Conservation (phyloP, 176 grass and related monocot species). For the Phyllostachys edulis region DNA sequence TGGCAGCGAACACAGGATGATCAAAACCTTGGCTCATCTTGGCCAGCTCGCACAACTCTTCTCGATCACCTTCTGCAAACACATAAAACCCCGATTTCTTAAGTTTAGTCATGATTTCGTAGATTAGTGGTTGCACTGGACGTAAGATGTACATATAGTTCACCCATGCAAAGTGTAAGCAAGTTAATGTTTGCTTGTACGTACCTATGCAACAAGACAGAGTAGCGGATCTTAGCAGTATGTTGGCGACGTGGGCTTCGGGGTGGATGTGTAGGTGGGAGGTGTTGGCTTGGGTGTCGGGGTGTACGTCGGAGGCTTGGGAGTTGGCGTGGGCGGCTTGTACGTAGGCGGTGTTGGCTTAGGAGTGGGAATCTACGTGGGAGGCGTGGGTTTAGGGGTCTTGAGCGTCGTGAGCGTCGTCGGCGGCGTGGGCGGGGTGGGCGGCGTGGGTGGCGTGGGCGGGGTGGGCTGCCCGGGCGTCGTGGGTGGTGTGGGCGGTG, state of each 20-base stretch:
- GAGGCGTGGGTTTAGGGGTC: background rate
- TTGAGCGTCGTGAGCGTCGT: background rate
- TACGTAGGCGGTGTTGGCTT: background rate
- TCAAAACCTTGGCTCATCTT: constrained; percentile 9
- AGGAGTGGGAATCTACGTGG: background rate
- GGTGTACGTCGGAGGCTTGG: background rate
- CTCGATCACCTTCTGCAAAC: constrained; percentile 20
- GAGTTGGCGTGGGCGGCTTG: background rate
- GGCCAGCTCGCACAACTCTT: constrained; percentile 7
- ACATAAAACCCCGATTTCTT: background rate
- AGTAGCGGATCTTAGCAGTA: background rate
- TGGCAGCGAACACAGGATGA: background rate
- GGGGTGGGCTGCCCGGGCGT: no score
- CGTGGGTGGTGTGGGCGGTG: no score
- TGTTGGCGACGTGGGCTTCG: background rate
- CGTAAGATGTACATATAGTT: background rate
- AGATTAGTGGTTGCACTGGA: background rate
- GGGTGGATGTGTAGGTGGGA: background rate
- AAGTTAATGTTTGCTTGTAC: background rate
- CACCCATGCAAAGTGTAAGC: background rate
- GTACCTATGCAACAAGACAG: constrained; percentile 27
- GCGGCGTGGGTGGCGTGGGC: no score
- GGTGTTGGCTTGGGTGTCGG: background rate
- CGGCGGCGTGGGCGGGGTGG: background rate
- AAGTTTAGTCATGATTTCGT: background rate